Percentiles rank a stretch among this genome's conserved stretches.
phyloP scores from a whole-genome alignment of 2,329 filamentous ascomycete species.

The Volutella citrinella region DNA sequence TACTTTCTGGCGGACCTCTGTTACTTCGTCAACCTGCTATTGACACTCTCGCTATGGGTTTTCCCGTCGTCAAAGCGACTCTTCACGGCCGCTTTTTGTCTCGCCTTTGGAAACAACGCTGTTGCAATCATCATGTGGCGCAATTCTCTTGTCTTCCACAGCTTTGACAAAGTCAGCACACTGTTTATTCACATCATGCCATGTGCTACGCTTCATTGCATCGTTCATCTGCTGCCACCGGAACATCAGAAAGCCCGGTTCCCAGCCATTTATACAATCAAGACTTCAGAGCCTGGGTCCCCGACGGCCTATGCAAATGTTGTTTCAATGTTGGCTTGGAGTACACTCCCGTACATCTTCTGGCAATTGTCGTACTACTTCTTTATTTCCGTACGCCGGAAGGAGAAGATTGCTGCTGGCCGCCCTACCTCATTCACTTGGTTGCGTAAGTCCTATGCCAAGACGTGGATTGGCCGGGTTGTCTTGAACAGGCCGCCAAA shows the following conservation, averaged over 20 bases:
- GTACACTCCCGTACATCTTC: conserved; percentile 83
- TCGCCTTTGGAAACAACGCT: conserved; percentile 95
- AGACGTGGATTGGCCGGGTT: conserved; percentile 81
- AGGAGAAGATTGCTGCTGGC: conserved; percentile 92
- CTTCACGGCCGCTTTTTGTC: conserved; percentile 87
- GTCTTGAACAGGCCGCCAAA: conserved; percentile 73
- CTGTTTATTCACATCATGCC: conserved; percentile 99
- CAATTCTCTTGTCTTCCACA: conserved; percentile 97
- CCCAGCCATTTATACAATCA: conserved; percentile 83
- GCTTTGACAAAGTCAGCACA: conserved; percentile 95
- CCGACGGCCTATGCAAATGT: conserved; percentile 76
- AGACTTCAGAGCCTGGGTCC: conserved; percentile 63
- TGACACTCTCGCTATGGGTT: conserved; percentile 80
- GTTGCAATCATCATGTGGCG: conserved; percentile 99
- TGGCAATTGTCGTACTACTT: conserved; percentile 96
- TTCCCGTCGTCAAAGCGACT: conserved; percentile 89
- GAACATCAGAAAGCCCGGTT: conserved; percentile 68
- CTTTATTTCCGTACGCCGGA: conserved; percentile 90
- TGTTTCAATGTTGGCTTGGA: conserved; percentile 87
- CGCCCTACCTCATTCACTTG: conserved; percentile 97
- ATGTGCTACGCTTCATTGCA: conserved; percentile 85
- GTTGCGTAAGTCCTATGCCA: conserved; percentile 87
- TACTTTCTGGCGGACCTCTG: conserved; percentile 97
- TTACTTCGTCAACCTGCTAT: conserved; percentile 93
- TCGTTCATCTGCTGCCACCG: conserved; percentile 76